These are phyloP conservation scores for Lactarius hengduanensis DNA, from an alignment of 768 basidiomycete species.

Conservation along the genomic window DNA sequence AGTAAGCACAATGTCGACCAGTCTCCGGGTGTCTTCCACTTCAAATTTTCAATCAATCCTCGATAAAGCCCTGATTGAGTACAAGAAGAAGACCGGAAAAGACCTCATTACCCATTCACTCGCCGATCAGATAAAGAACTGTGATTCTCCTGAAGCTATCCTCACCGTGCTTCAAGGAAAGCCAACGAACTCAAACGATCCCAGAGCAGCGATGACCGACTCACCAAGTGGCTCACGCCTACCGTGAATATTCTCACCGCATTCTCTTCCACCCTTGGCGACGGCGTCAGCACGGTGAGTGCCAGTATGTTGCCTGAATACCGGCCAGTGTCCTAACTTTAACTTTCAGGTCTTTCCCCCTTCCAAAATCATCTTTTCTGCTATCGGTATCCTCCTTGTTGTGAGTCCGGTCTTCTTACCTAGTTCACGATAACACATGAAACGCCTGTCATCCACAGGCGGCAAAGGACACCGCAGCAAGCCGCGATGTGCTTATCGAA, in stretches of 20 bases:
- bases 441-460: no score
- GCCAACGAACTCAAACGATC: background rate
- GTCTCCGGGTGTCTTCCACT: background rate
- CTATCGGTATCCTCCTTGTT: no score
- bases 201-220: background rate
- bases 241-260: background rate
- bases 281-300: background rate
- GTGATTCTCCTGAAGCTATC: conserved; percentile 2
- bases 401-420: no score
- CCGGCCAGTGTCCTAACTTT: no score
- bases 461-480: no score
- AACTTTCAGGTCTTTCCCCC: no score
- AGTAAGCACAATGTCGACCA: background rate
- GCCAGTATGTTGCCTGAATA: background rate
- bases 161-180: background rate
- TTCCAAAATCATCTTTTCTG: no score
- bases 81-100: background rate
- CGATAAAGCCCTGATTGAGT: background rate
- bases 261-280: background rate
- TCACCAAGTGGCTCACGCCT: background rate
- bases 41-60: background rate
- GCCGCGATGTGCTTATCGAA: no score
- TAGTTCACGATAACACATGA: no score
- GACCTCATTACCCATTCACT: background rate
- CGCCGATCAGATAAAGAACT: background rate